These are phyloP conservation scores for Colletotrichum filicis DNA, from an alignment of 2,329 filamentous ascomycete genomes.

Conservation along the genomic window DNA sequence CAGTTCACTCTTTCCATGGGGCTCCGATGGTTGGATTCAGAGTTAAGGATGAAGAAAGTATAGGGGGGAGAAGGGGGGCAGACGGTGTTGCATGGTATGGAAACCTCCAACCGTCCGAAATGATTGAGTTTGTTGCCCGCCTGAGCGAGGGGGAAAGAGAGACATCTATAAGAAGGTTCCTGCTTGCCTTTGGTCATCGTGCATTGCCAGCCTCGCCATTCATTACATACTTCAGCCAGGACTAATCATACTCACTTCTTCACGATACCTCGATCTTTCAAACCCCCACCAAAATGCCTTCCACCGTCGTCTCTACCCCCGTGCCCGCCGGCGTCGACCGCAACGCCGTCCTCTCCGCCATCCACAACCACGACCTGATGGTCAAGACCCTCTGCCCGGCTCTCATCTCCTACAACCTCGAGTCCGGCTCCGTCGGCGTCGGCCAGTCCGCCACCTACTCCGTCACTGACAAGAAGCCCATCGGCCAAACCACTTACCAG, in stretches of 20 bases:
- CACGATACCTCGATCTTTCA: not conserved
- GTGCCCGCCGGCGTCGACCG: conserved; percentile 29
- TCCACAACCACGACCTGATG: conserved; percentile 35
- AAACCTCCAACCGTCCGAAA: conserved; percentile 13
- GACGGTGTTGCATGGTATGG: not conserved
- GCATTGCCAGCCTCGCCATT: conserved; percentile 8
- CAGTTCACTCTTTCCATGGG: not conserved
- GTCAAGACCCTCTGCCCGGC: conserved; percentile 34
- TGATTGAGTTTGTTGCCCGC: not conserved
- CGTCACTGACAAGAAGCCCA: conserved; percentile 35
- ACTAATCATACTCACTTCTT: not conserved
- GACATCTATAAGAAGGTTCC: conserved; percentile 32
- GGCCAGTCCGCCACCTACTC: conserved; percentile 31
- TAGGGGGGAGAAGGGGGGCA: not conserved
- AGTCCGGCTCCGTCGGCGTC: conserved; percentile 24
- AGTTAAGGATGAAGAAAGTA: not conserved
- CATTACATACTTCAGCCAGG: not conserved
- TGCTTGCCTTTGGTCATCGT: not conserved
- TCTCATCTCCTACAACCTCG: conserved; percentile 29
- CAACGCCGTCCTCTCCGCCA: conserved; percentile 20
- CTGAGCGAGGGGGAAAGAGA: conserved; percentile 5
- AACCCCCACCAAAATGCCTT: conserved; percentile 14
- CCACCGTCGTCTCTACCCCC: conserved; percentile 27
- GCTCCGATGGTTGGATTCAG: not conserved
- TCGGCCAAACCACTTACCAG: conserved; percentile 34